Percentiles rank a stretch among this genome's conserved stretches.
phyloP scores from a whole-genome alignment of 2,329 filamentous ascomycete species.

The Spiromastix sp. region DNA sequence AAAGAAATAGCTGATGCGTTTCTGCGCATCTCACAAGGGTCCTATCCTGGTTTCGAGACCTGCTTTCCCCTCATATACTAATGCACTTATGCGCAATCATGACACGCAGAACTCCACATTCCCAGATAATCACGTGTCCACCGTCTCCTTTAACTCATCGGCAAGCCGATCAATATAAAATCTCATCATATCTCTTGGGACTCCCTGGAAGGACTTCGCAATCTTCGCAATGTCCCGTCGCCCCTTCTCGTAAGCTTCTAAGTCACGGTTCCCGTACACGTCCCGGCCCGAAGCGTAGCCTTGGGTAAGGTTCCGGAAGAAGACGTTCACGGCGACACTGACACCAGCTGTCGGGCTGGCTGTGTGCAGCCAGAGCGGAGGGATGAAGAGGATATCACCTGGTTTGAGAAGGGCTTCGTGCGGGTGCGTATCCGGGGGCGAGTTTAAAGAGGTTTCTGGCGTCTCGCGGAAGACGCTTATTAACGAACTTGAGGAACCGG shows the following conservation, averaged over 20 bases:
- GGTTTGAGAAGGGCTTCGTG: conserved; percentile 55
- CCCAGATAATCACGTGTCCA: conserved; percentile 3
- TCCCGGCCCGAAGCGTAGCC: conserved; percentile 67
- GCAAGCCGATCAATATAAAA: conserved; percentile 69
- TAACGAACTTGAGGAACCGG: conserved; percentile 71
- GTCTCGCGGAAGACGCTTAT: conserved; percentile 55
- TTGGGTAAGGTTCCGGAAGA: conserved; percentile 61
- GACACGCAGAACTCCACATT: background rate
- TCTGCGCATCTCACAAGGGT: no score
- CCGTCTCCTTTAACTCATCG: conserved; percentile 47
- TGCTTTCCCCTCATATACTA: no score
- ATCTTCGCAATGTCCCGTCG: conserved; percentile 62
- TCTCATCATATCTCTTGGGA: conserved; percentile 55
- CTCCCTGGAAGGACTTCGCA: conserved; percentile 30
- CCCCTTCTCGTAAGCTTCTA: conserved; percentile 75
- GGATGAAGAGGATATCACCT: conserved; percentile 71
- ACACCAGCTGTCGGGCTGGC: conserved; percentile 32
- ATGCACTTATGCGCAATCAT: no score
- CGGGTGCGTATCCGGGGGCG: conserved; percentile 56
- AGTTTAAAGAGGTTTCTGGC: conserved; percentile 36
- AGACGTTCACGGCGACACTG: conserved; percentile 79
- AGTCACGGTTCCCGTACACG: conserved; percentile 78
- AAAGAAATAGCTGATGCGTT: no score
- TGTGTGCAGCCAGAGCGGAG: conserved; percentile 76
- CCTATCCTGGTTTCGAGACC: no score